Evolutionary conservation across 495 filamentous ascomycete species (phyloP).

Genomic region (Podospora appendiculata): DNA sequence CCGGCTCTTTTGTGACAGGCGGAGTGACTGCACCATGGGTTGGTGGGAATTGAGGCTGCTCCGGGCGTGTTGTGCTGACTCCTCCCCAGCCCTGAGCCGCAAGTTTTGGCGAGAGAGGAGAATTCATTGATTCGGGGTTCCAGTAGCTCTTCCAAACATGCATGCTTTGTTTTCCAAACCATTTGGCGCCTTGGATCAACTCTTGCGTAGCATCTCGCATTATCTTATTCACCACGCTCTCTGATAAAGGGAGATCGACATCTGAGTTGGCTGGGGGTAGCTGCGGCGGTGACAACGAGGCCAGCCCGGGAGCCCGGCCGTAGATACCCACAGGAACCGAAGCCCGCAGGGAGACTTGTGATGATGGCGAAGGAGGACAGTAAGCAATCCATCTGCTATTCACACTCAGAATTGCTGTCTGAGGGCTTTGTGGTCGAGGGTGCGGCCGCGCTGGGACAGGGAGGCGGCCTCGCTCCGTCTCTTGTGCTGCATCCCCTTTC

Average conservation of each 20-base stretch:
- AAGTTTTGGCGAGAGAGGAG: slow-evolving; percentile 26
- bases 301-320: slow-evolving; percentile 56
- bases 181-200: slow-evolving; percentile 78
- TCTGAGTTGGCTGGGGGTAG: slow-evolving; percentile 66
- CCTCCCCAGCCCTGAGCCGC: slow-evolving; percentile 25
- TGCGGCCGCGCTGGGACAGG: slow-evolving; percentile 21
- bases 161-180: slow-evolving; percentile 76
- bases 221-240: slow-evolving; percentile 76
- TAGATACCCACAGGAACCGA: slow-evolving; percentile 38
- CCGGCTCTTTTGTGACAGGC: slow-evolving; percentile 54
- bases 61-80: slow-evolving; percentile 23
- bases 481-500: slow-evolving; percentile 38
- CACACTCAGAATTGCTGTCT: slow-evolving; percentile 59
- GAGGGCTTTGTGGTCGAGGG: slow-evolving; percentile 32
- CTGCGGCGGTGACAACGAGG: slow-evolving; percentile 63
- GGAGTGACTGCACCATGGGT: slow-evolving; percentile 56
- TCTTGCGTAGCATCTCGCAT: slow-evolving; percentile 85
- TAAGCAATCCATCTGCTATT: slow-evolving; percentile 79
- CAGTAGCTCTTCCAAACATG: slow-evolving; percentile 89
- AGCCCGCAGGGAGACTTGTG: slow-evolving; percentile 59
- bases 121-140: slow-evolving; percentile 45
- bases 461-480: slow-evolving; percentile 31
- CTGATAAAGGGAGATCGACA: slow-evolving; percentile 69
- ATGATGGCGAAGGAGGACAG: slow-evolving; percentile 66
- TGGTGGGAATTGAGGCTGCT: slow-evolving; percentile 58